phyloP scores from a whole-genome alignment of 2,329 filamentous ascomycete genomes.

The Trichophyton schoenleinii region DNA sequence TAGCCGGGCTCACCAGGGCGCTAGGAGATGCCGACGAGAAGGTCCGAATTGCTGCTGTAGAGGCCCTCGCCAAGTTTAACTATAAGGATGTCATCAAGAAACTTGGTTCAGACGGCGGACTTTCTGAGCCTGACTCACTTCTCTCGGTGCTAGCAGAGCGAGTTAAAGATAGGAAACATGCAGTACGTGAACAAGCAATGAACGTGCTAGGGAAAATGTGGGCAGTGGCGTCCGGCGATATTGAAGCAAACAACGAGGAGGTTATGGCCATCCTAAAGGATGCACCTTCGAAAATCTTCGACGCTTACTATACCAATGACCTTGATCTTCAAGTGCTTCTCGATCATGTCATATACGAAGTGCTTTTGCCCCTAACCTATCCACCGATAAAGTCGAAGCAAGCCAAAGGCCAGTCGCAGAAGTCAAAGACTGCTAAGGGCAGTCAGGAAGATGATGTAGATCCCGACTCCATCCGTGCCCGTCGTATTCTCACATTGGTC shows the following conservation, averaged over 20 bases:
- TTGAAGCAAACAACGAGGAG: constrained; percentile 67
- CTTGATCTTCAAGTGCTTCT: constrained; percentile 71
- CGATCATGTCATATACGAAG: constrained; percentile 75
- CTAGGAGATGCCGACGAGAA: constrained; percentile 81
- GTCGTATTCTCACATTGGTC: constrained; percentile 71
- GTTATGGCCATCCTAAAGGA: constrained; percentile 63
- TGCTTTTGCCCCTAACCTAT: constrained; percentile 76
- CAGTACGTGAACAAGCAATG: constrained; percentile 78
- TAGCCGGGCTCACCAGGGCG: constrained; percentile 64
- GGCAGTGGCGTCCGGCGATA: constrained; percentile 83
- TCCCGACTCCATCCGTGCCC: constrained; percentile 57
- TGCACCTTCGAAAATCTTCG: constrained; percentile 74
- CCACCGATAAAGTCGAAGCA: constrained; percentile 53
- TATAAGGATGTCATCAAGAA: constrained; percentile 73
- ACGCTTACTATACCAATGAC: constrained; percentile 83
- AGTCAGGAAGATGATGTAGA: constrained; percentile 28
- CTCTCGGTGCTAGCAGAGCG: constrained; percentile 73
- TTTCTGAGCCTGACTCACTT: constrained; percentile 63
- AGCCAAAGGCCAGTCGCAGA: constrained; percentile 42
- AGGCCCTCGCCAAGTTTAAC: constrained; percentile 66
- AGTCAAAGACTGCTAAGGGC: constrained; percentile 28
- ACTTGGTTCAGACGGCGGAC: constrained; percentile 61
- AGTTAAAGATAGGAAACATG: constrained; percentile 70
- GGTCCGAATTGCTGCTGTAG: constrained; percentile 79
- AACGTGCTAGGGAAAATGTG: constrained; percentile 72